Percentiles rank a stretch among this genome's conserved stretches.
Evolutionary conservation across 2,329 filamentous ascomycete genomes (phyloP).

Genomic region (Colletotrichum sp.): DNA sequence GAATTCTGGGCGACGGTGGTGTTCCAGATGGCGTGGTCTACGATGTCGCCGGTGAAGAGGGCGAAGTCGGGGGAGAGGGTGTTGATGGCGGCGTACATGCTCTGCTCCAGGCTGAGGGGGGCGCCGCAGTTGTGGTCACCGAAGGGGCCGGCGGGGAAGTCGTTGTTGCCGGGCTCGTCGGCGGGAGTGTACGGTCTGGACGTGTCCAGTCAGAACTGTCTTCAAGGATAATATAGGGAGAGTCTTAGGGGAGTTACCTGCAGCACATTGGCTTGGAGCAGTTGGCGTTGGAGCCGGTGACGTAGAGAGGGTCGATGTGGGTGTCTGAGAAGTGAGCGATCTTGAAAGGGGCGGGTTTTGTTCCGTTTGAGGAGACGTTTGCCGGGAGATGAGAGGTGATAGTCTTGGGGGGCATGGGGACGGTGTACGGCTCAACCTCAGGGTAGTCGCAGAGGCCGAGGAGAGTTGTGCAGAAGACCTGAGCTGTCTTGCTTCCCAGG

Average conservation of each 20-base stretch:
- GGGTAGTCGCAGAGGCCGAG: background rate
- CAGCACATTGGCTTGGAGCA: conserved; percentile 67
- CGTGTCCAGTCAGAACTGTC: too few species aligned
- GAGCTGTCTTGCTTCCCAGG: background rate
- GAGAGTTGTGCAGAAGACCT: background rate
- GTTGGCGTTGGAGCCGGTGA: conserved; percentile 55
- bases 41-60: conserved; percentile 66
- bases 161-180: conserved; percentile 53
- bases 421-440: background rate
- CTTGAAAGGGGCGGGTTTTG: conserved; percentile 43
- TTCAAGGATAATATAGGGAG: too few species aligned
- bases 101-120: conserved; percentile 55
- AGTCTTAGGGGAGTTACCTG: conserved; percentile 34
- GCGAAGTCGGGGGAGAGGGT: conserved; percentile 52
- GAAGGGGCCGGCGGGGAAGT: conserved; percentile 54
- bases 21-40: conserved; percentile 58
- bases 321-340: conserved; percentile 67
- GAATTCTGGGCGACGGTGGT: conserved; percentile 40
- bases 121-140: conserved; percentile 60
- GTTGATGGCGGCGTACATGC: conserved; percentile 59
- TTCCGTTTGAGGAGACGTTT: background rate
- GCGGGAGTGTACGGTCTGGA: conserved; percentile 45
- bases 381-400: background rate
- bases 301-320: conserved; percentile 62
- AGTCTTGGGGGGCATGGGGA: background rate